These are phyloP conservation scores for Penicillium concentricum DNA, from an alignment of 2,329 filamentous ascomycete genomes.

Conservation along the genomic window DNA sequence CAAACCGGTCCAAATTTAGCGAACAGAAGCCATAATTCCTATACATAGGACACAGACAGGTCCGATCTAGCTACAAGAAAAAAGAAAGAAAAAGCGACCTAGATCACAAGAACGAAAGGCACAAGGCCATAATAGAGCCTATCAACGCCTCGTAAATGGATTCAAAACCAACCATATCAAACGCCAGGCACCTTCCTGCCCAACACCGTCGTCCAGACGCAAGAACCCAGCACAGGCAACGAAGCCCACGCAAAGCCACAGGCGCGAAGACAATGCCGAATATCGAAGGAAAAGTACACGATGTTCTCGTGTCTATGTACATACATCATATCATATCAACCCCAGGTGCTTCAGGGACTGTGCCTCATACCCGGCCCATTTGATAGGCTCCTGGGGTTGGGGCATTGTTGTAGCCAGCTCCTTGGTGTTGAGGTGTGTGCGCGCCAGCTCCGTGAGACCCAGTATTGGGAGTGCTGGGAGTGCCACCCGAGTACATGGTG, in stretches of 20 bases:
- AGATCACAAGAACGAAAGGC: slow-evolving; percentile 14
- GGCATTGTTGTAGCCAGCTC: slow-evolving; percentile 57
- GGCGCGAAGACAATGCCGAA: slow-evolving; percentile 25
- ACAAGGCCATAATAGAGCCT: slow-evolving; percentile 6
- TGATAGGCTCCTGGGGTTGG: slow-evolving; percentile 79
- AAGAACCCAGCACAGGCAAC: slow-evolving; percentile 18
- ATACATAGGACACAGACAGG: slow-evolving; percentile 6
- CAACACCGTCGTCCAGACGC: slow-evolving; percentile 28
- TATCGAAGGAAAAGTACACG: slow-evolving; percentile 26
- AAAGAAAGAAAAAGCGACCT: slow-evolving; percentile 6
- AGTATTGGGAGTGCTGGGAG: slow-evolving; percentile 68
- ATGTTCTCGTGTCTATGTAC: slow-evolving; percentile 36
- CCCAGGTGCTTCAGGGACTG: slow-evolving; percentile 3
- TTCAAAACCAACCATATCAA: slow-evolving; percentile 30
- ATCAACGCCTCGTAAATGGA: slow-evolving; percentile 23
- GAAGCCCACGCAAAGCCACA: slow-evolving; percentile 26
- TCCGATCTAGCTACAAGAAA: slow-evolving; percentile 6
- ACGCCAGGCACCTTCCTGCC: slow-evolving; percentile 33
- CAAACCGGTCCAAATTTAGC: not conserved
- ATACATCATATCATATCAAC: slow-evolving; percentile 37
- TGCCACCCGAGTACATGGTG: slow-evolving; percentile 50
- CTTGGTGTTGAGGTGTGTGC: slow-evolving; percentile 52
- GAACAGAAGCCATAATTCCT: slow-evolving; percentile 3
- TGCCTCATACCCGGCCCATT: slow-evolving; percentile 30
- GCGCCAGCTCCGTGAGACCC: slow-evolving; percentile 51